Percentiles rank a stretch among this genome's conserved stretches.
These are phyloP conservation scores for Alopecurus myosuroides DNA, from an alignment of 176 grass and related monocot species.

Conservation along the genomic window DNA sequence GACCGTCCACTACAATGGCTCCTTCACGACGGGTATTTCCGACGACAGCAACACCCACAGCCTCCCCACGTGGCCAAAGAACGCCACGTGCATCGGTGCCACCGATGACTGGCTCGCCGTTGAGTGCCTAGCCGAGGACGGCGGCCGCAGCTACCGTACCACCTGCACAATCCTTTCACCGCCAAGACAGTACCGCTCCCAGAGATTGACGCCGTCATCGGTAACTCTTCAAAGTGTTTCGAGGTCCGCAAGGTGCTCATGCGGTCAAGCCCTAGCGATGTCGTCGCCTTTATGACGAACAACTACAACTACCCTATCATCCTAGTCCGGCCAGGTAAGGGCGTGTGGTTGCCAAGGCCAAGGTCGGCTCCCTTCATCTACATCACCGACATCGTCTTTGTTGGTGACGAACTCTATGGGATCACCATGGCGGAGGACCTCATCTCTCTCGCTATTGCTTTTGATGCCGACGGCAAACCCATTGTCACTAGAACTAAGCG, in stretches of 20 bases:
- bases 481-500: background rate
- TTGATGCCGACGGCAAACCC: background rate
- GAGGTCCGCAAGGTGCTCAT: background rate
- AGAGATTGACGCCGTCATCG: background rate
- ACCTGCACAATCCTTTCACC: background rate
- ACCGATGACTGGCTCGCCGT: background rate
- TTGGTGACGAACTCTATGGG: background rate
- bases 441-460: background rate
- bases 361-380: background rate
- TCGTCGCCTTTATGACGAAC: background rate
- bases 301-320: background rate
- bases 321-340: background rate
- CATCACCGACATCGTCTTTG: background rate
- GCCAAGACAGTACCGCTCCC: background rate
- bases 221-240: fast-evolving
- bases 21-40: background rate
- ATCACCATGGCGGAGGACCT: background rate
- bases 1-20: background rate
- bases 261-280: background rate
- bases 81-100: fast-evolving
- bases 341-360: background rate
- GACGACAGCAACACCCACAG: too few species aligned
- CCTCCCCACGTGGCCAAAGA: background rate
- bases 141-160: background rate
- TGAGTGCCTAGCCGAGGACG: background rate